Evolutionary conservation across 1,284 basidiomycete species (phyloP), one percentile per base, ranked within the genome.

Genomic region (Xanthoconium separans): DNA sequence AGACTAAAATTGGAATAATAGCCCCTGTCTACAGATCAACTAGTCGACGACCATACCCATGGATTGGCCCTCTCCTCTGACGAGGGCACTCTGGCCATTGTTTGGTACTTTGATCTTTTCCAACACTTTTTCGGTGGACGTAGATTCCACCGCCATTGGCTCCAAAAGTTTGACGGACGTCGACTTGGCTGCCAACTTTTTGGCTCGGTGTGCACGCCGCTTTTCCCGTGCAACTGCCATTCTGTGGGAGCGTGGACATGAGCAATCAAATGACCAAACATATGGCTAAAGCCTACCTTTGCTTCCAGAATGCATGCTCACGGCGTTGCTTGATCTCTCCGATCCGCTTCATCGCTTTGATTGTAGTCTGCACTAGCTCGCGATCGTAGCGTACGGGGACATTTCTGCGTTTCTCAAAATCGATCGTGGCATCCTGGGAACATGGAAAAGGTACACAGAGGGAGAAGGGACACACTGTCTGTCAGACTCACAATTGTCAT

Each of bases 361-460:
- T 83, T n/a, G 97, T 99, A 2, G 92, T 93, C 69, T 90, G 83
- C 53, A 99, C 80, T 46, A 99, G 78, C 61, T 98, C 93, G 68
- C 97, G 89, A 79, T 99, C 89, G 81, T 99, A 99, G 68, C 95
- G 91, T 56, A 99, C 91, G 30, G 97, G 97, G 15, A 98, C 87
- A 71, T 99, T 98, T 75, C 97, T 86, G 63, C 97, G 87, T 78
- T 99, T 99, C 80, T 99, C 97, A 71, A 99, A 99, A 70, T 98
- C 95, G 71, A 98, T 93, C 2, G 96, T 99, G 1, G 95, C 92
- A 76, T 99, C 97, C 94, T 96, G 59, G 31, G 50, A 33, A 56
- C n/a, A 41, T 42, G 2, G 12, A 44, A 43, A 10, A 41, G n/a
- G 7, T 13, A 16, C 6, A 33, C 18, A 2, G 20, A 44, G n/a